A percentile compares a stretch with the other conserved stretches of the same genome.
phyloP scores from a whole-genome alignment of 2,329 filamentous ascomycete genomes.

The Epichloe sylvatica region DNA sequence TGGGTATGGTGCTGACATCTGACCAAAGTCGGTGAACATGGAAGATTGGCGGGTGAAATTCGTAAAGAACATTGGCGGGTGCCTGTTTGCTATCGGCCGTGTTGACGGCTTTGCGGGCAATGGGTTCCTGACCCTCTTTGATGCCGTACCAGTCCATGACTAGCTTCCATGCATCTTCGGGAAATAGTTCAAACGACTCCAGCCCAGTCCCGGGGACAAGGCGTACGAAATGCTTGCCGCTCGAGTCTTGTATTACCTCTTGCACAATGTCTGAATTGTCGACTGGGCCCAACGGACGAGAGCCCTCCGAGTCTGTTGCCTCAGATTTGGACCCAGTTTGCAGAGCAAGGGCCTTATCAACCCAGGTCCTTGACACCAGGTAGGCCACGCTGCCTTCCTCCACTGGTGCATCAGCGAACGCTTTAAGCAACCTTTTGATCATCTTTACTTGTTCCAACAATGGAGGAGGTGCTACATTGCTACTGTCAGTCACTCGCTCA shows the following conservation, averaged over 20 bases:
- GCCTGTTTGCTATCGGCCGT: slow-evolving; percentile 33
- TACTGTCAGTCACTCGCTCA: slow-evolving; percentile 2
- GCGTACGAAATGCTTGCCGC: slow-evolving; percentile 49
- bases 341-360: slow-evolving; percentile 56
- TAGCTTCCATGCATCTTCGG: slow-evolving; percentile 67
- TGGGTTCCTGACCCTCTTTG: slow-evolving; percentile 52
- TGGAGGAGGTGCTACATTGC: slow-evolving; percentile 20
- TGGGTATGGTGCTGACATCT: slow-evolving; percentile 39
- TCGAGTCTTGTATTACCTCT: slow-evolving; percentile 38
- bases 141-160: slow-evolving; percentile 74
- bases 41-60: slow-evolving; percentile 74
- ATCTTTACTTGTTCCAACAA: slow-evolving; percentile 52
- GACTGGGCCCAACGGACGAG: slow-evolving; percentile 54
- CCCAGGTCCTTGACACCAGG: slow-evolving; percentile 67
- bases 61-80: slow-evolving; percentile 59
- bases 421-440: slow-evolving; percentile 48
- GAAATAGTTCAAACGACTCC: slow-evolving; percentile 66
- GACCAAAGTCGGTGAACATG: slow-evolving; percentile 68
- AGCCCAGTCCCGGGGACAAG: slow-evolving; percentile 54
- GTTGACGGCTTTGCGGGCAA: slow-evolving; percentile 66
- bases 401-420: slow-evolving; percentile 37
- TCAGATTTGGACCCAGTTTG: slow-evolving; percentile 42
- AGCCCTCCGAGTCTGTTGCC: slow-evolving; percentile 45
- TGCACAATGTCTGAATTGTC: slow-evolving; percentile 76
- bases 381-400: slow-evolving; percentile 63